Base-by-base conservation (phyloP, 1,139 yeast species). In the Yamadazyma atlantica region DNA sequence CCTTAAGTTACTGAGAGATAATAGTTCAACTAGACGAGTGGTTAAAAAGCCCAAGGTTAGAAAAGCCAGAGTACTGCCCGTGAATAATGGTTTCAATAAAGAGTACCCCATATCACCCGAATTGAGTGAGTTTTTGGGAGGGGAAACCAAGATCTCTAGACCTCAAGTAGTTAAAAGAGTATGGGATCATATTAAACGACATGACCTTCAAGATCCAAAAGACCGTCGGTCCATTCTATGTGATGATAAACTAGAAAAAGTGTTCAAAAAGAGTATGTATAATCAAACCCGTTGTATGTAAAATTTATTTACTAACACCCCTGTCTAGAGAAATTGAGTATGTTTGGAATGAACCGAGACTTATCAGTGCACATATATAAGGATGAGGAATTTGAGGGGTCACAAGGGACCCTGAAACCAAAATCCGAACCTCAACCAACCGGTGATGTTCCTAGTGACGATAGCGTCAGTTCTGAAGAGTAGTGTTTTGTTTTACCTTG, bases 111-210 rank as follows among this genome's bases (percentile, higher is more conserved):
- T 84, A 24, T 78, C 85, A 16, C 67, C 72, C 4, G 74, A 72
- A 33, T 66, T 86, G 28, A 66, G 69, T 30, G 64, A 53, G 4
- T 58, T 85, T 7, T 49, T 68, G 8, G 78, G 68, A 0, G 43
- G 43, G 1, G 59, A 51, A n/a, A 57, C 57, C 4, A 52, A 60
- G 39, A 54, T 75, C 38, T 73, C 87, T 2, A 64, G 95, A 48
- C 83, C 94, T 0, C 83, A 82, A 53, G 82, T 83, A 19, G 90
- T 85, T 23, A 84, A 85, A 49, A 64, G 62, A 34, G 62, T 86
- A 15, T 87, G 96, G 96, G 75, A 69, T 10, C 80, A 87, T 55
- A 85, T 87, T 46, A 84, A 82, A 53, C 73, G 59, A 16, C 57
- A 82, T 42, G 60, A 78, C 35, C 62, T 87, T 30, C 96, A 86